Percentiles rank a stretch among this genome's conserved stretches.
phyloP scores from a whole-genome alignment of 345 rosid species.

The Boechera stricta region DNA sequence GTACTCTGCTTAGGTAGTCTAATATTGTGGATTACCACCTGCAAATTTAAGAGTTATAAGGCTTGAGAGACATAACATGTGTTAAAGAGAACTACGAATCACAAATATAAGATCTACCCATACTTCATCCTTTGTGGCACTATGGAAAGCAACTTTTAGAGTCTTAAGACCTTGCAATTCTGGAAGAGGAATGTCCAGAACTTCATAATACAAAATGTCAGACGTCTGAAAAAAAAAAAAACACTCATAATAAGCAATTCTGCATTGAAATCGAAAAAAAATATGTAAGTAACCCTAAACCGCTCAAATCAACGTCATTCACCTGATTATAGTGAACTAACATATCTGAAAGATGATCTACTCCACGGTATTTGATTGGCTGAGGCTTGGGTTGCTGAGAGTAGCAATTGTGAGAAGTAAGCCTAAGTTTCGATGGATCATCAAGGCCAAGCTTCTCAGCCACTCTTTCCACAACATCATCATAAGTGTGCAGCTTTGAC shows the following conservation, averaged over 20 bases:
- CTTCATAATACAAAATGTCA: slow-evolving; percentile 94
- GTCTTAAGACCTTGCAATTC: slow-evolving; percentile 93
- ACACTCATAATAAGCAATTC: slow-evolving; percentile 25
- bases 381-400: slow-evolving; percentile 99
- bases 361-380: slow-evolving; percentile 87
- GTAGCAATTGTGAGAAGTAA: slow-evolving; percentile 97
- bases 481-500: slow-evolving; percentile 88
- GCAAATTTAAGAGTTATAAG: slow-evolving; percentile 38
- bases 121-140: slow-evolving; percentile 86
- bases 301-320: slow-evolving; percentile 13
- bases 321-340: slow-evolving; percentile 95
- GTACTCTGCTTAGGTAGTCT: slow-evolving; percentile 97
- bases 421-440: slow-evolving; percentile 89
- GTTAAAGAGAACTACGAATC: slow-evolving; percentile 4
- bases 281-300: neutral
- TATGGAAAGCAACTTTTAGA: slow-evolving; percentile 91
- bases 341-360: slow-evolving; percentile 90
- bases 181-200: slow-evolving; percentile 97
- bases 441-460: slow-evolving; percentile 85
- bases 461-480: slow-evolving; percentile 87
- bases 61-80: slow-evolving; percentile 10
- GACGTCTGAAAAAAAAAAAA: slow-evolving; percentile 66
- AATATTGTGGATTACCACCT: slow-evolving; percentile 80
- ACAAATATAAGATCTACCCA: slow-evolving; percentile 30
- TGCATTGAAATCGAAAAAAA: neutral